phyloP scores from a whole-genome alignment of 805 yeast species.

The Cyberlindnera mississippiensis region DNA sequence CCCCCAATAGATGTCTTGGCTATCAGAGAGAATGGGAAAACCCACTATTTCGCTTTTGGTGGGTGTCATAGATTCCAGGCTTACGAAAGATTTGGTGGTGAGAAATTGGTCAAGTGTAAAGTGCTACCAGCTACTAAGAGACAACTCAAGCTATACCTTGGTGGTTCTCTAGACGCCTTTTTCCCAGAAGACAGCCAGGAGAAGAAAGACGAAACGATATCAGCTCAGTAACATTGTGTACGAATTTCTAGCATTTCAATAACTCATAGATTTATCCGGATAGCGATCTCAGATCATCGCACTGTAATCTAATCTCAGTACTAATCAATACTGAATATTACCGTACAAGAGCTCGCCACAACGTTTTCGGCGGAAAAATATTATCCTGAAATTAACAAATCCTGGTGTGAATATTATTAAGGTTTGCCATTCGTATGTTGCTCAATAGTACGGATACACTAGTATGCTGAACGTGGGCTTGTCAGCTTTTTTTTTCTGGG shows the following conservation, averaged over 20 bases:
- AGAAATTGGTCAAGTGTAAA: slow-evolving; percentile 59
- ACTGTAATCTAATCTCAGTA: no score
- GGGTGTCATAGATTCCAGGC: slow-evolving; percentile 92
- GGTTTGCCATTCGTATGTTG: no score
- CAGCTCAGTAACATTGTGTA: not conserved
- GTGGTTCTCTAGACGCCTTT: slow-evolving; percentile 54
- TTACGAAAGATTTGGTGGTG: slow-evolving; percentile 52
- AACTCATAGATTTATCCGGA: no score
- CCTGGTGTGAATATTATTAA: no score
- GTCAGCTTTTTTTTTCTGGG: not conserved
- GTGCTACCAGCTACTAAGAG: slow-evolving; percentile 70
- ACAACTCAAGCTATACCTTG: slow-evolving; percentile 66
- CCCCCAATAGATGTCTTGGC: slow-evolving; percentile 81
- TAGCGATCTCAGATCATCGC: no score
- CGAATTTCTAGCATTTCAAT: no score
- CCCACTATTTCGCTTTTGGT: slow-evolving; percentile 77
- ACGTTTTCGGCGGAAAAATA: no score
- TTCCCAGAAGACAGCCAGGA: slow-evolving; percentile 17
- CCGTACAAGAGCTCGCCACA: no score
- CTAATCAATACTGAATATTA: no score
- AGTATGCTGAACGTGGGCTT: no score
- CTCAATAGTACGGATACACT: no score
- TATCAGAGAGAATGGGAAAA: slow-evolving; percentile 59
- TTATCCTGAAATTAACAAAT: no score
- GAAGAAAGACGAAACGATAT: not conserved